phyloP scores from a whole-genome alignment of 768 basidiomycete species.

The Boletus reticulatus region DNA sequence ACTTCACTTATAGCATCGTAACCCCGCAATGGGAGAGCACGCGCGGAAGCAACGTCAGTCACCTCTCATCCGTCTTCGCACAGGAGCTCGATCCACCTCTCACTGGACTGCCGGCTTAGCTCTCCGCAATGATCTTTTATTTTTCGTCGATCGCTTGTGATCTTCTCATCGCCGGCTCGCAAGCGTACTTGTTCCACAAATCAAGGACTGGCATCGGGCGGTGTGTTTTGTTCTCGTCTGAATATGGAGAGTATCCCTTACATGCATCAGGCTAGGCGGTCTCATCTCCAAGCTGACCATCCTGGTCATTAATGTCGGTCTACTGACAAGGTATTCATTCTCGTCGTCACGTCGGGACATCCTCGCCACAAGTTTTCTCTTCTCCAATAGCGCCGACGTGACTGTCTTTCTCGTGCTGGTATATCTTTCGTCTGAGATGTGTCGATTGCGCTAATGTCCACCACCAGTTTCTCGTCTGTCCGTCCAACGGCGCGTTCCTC shows the following conservation, averaged over 20 bases:
- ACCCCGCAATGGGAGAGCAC: slow-evolving; percentile 34
- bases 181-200: slow-evolving; percentile 33
- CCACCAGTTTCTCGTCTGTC: slow-evolving; percentile 34
- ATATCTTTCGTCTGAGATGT: neutral
- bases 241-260: neutral
- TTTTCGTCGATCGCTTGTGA: slow-evolving; percentile 34
- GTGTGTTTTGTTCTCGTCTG: slow-evolving; percentile 10
- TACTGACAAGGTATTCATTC: slow-evolving; percentile 32
- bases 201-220: slow-evolving; percentile 30
- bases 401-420: slow-evolving; percentile 27
- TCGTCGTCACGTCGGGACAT: neutral
- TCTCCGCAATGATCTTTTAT: slow-evolving; percentile 33
- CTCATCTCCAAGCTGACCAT: slow-evolving; percentile 34
- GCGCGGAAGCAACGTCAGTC: slow-evolving; percentile 30
- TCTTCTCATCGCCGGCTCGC: slow-evolving; percentile 33
- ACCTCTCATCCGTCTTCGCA: neutral
- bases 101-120: slow-evolving; percentile 9
- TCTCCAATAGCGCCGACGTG: slow-evolving; percentile 27
- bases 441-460: neutral
- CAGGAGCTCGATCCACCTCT: neutral
- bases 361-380: neutral
- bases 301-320: slow-evolving; percentile 35
- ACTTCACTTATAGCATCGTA: slow-evolving; percentile 14
- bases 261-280: slow-evolving; percentile 25
- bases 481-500: slow-evolving; percentile 35